A percentile compares a stretch with the other conserved stretches of the same genome.
Evolutionary conservation across 345 rosid genomes (phyloP).

Genomic region (Citrus inodora): DNA sequence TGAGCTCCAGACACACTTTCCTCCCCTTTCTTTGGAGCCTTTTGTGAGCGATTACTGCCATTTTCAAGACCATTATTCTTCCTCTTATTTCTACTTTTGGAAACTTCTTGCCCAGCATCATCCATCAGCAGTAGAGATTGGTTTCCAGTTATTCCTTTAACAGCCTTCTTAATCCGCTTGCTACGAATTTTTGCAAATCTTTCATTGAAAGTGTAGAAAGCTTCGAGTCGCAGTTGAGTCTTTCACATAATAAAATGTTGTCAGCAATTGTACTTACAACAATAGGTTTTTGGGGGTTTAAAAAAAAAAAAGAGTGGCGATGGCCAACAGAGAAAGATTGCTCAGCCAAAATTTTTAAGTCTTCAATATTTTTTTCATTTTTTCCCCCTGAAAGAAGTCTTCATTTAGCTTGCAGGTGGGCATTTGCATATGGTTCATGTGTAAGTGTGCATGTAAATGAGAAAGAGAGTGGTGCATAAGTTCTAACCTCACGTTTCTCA

Average conservation of each 20-base stretch:
- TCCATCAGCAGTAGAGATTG: conserved; percentile 41
- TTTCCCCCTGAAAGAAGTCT: not conserved
- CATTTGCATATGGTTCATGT: not conserved
- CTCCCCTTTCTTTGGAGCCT: conserved; percentile 25
- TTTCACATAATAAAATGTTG: conserved; percentile 27
- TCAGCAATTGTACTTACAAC: conserved; percentile 19
- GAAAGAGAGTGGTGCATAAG: not conserved
- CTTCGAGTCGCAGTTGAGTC: conserved; percentile 96
- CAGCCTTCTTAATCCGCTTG: conserved; percentile 83
- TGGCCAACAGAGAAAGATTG: not conserved
- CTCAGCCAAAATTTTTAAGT: not conserved
- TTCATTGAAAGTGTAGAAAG: conserved; percentile 91
- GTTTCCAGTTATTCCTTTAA: conserved; percentile 75
- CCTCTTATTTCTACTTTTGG: conserved; percentile 40
- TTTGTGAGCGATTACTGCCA: conserved; percentile 28
- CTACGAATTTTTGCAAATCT: conserved; percentile 96
- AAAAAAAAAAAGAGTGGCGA: not conserved
- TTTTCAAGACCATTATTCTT: conserved; percentile 20
- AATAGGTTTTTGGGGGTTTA: not conserved
- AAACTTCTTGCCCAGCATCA: conserved; percentile 35
- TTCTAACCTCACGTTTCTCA: conserved; percentile 76
- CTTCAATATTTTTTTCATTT: too few species aligned
- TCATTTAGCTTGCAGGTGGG: not conserved
- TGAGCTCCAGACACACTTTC: conserved; percentile 28
- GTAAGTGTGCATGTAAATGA: not conserved